A percentile compares a stretch with the other conserved stretches of the same genome.
Conservation (phyloP, 768 basidiomycete genomes). For the Lactarius trivialis region DNA sequence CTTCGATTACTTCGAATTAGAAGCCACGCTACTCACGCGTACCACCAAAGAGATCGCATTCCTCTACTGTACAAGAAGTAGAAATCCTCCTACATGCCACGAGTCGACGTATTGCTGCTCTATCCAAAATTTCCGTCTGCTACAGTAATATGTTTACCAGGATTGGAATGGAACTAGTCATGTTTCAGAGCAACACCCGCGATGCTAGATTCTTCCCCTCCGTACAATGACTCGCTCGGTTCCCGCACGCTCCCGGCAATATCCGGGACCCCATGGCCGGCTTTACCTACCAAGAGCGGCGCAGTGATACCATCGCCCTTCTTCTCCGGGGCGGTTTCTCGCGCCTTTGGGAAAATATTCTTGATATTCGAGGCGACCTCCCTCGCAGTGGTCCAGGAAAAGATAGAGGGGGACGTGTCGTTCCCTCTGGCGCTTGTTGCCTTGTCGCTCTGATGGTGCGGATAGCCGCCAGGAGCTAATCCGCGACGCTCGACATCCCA, state of each 20-base stretch:
- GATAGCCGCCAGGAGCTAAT: not conserved
- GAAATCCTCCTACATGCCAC: not conserved
- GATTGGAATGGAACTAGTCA: not conserved
- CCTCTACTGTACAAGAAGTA: too few relatives aligned
- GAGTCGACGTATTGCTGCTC: too few relatives aligned
- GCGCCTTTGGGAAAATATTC: not conserved
- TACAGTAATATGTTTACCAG: not conserved
- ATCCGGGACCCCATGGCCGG: too few relatives aligned
- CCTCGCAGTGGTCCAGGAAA: not conserved
- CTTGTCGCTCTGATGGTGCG: not conserved
- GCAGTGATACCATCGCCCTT: not conserved
- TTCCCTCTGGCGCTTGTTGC: not conserved
- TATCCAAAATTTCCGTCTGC: not conserved
- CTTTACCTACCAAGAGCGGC: not conserved
- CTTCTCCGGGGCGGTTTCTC: not conserved
- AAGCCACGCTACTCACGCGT: not conserved
- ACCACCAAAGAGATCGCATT: too few relatives aligned
- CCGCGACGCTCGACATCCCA: not conserved
- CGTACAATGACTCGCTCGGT: too few relatives aligned
- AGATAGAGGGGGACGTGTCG: too few relatives aligned
- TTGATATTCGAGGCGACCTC: not conserved
- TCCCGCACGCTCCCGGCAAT: too few relatives aligned
- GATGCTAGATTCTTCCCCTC: not conserved
- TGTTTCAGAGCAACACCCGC: not conserved
- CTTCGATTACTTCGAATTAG: not conserved